These are phyloP conservation scores for Reutealis trisperma DNA, from an alignment of 345 rosid genomes.

Conservation along the genomic window DNA sequence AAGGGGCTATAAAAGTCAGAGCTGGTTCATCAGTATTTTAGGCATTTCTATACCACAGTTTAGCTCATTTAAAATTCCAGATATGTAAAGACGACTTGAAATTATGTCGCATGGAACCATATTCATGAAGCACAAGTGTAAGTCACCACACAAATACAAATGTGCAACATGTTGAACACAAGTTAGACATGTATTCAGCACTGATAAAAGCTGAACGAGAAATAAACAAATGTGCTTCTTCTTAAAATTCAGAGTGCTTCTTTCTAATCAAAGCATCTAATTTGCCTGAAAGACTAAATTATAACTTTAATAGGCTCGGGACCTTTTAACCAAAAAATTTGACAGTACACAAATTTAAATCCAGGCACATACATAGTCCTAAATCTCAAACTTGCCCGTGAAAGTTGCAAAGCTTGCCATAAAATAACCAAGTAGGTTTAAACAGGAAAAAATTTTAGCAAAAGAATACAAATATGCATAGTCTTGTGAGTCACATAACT, in stretches of 20 bases:
- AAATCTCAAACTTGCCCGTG: not conserved
- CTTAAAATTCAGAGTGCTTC: not conserved
- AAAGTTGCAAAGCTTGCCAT: not conserved
- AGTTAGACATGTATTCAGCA: not conserved
- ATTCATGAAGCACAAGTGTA: constrained; percentile 6
- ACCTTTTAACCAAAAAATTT: not conserved
- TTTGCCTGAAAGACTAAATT: not conserved
- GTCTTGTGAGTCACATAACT: not conserved
- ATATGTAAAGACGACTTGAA: not conserved
- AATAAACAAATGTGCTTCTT: not conserved
- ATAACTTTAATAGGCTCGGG: not conserved
- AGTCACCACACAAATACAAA: not conserved
- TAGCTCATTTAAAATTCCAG: not conserved
- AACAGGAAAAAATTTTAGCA: constrained; percentile 1
- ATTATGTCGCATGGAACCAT: not conserved
- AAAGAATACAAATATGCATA: not conserved
- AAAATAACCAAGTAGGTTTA: not conserved
- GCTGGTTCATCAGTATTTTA: not conserved
- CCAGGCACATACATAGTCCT: not conserved
- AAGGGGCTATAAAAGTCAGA: not conserved
- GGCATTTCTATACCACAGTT: not conserved
- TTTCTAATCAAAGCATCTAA: not conserved
- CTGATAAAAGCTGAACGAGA: not conserved
- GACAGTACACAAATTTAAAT: not conserved
- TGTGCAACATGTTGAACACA: not conserved